Evolutionary conservation across 257 asterid genomes (phyloP).

Genomic region (Nyctanthes arbortristis): DNA sequence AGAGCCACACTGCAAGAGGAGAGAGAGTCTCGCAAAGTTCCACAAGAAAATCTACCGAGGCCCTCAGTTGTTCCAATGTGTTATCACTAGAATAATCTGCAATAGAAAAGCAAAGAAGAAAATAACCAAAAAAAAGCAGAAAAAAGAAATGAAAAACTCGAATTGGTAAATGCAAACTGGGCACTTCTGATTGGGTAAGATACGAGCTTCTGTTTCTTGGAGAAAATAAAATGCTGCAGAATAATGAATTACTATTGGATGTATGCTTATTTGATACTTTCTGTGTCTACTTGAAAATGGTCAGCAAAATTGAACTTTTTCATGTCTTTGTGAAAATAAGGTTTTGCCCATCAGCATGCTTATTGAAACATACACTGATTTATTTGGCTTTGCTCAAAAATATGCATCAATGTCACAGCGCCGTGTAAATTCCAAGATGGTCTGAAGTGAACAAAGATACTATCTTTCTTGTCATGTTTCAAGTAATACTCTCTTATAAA

Average conservation of each 20-base stretch:
- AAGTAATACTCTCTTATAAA: not conserved
- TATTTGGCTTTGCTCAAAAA: constrained; percentile 12
- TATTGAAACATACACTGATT: constrained; percentile 3
- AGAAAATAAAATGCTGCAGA: constrained; percentile 4
- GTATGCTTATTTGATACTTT: no score
- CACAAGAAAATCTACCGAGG: constrained; percentile 92
- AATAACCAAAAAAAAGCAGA: not conserved
- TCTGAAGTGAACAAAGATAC: not conserved
- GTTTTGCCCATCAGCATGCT: not conserved
- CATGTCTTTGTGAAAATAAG: not conserved
- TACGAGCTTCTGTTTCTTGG: not conserved
- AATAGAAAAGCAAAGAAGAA: not conserved
- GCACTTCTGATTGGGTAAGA: not conserved
- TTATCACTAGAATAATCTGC: constrained; percentile 52
- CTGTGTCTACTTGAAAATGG: not conserved
- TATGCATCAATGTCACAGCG: not conserved
- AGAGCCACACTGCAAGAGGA: constrained; percentile 49
- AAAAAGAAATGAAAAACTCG: not conserved
- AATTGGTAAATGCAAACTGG: constrained; percentile 15
- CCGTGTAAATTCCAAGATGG: not conserved
- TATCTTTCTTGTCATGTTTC: not conserved
- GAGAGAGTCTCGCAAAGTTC: constrained; percentile 70
- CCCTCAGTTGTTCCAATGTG: constrained; percentile 65
- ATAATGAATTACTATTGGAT: not conserved
- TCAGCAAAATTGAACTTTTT: not conserved